Base-by-base conservation (phyloP, 2,329 filamentous ascomycete species). In the Epichloe typhina region DNA sequence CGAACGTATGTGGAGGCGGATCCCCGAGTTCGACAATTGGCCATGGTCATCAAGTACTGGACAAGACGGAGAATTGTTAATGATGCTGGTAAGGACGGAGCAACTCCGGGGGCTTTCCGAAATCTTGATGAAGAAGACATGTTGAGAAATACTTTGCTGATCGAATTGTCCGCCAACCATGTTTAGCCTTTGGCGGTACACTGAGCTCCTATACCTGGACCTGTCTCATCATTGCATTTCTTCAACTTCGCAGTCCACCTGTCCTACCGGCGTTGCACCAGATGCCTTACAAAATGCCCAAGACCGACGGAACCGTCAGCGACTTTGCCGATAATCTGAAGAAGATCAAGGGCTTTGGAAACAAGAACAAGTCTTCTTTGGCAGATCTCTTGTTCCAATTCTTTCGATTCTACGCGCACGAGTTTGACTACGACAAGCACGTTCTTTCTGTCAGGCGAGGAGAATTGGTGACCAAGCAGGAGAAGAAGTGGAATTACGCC, bases 161-260 rank as follows among this genome's bases (percentile, higher is more conserved):
- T 55, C 49, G 40, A 44, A 23, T 11, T 13, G n/a, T 9, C 3
- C 9, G 17, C 17, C 19, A 12, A 13, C 13, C 21, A 15, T 26
- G 47, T 40, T 36, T 63, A 94, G 93, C 86, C 52, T 88, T 89
- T 64, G 90, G 93, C 55, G 90, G 88, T 52, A 98, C 93, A 6
- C 75, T 98, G 53, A 97, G 91, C 67, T 98, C 93, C 17, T 98
- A 98, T 64, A 96, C 93, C 21, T 98, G 93, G 93, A 97, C 97
- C 64, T 98, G 93, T 68, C 81, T 98, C 75, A 95, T 97, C 58
- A 85, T 98, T 64, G 94, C 89, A 58, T 98, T 97, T 62, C 76
- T 98, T 26, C 93, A 98, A 68, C 85, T 88, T 48, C 82, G 89
- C 59, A 77, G 84, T 53, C 86, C 88, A 15, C 86, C 91, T 0